phyloP scores from a whole-genome alignment of 257 asterid species.

The Solanum neorickii region DNA sequence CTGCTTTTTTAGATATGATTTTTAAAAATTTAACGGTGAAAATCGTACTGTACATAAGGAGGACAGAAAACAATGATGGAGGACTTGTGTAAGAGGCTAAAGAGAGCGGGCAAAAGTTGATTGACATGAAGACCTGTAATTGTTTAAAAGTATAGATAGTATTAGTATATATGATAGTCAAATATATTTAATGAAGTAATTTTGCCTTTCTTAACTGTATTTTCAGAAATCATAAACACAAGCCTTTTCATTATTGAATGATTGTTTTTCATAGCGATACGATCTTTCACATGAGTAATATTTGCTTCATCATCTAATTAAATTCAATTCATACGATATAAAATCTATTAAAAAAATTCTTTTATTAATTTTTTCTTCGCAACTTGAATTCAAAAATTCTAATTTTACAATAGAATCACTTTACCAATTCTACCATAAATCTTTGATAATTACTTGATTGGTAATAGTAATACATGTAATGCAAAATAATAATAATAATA shows the following conservation, averaged over 20 bases:
- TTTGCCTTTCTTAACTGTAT: fast-evolving
- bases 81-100: too few species aligned
- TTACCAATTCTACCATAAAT: neutral
- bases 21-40: neutral
- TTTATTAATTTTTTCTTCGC: too few species aligned
- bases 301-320: fast-evolving
- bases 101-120: neutral
- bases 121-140: neutral
- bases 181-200: too few species aligned
- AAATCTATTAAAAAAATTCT: too few species aligned
- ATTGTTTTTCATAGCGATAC: too few species aligned
- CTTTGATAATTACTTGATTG: neutral
- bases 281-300: too few species aligned
- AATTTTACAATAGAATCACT: neutral
- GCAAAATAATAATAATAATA: neutral
- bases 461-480: neutral
- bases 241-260: neutral
- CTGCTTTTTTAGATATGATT: fast-evolving
- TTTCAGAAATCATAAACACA: fast-evolving
- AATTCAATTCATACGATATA: fast-evolving
- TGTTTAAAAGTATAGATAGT: too few species aligned
- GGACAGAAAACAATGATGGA: neutral
- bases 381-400: neutral
- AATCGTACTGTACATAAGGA: too few species aligned
- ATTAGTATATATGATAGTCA: too few species aligned